phyloP scores from a whole-genome alignment of 768 basidiomycete species.

The Mycena vulgaris region DNA sequence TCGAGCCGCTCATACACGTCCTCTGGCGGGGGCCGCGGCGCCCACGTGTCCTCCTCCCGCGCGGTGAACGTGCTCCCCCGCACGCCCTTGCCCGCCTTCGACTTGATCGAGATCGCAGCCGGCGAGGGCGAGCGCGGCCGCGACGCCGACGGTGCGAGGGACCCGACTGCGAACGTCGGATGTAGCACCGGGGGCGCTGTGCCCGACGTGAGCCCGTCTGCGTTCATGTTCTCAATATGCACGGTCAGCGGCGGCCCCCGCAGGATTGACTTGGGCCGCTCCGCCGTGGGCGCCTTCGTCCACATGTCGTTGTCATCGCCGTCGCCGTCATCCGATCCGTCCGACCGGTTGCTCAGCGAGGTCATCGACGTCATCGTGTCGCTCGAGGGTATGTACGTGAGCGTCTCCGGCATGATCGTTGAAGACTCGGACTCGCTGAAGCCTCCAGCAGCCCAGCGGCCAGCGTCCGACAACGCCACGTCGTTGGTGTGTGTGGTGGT shows the following conservation, averaged over 20 bases:
- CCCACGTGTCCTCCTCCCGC: constrained; percentile 83
- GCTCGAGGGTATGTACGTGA: constrained; percentile 31
- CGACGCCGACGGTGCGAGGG: constrained; percentile 18
- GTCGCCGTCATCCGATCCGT: constrained; percentile 61
- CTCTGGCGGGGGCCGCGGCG: constrained; percentile 91
- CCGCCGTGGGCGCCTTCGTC: constrained; percentile 56
- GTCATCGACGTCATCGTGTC: constrained; percentile 33
- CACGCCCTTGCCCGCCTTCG: constrained; percentile 41
- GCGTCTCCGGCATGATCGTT: constrained; percentile 22
- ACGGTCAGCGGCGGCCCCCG: constrained; percentile 62
- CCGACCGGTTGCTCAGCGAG: constrained; percentile 45
- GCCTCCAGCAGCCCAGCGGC: constrained; percentile 22
- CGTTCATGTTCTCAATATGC: constrained; percentile 54
- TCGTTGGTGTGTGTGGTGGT: constrained; percentile 15
- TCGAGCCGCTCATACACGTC: constrained; percentile 94
- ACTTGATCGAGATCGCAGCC: not conserved
- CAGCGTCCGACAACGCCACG: not conserved
- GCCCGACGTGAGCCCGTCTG: too few species aligned
- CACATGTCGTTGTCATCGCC: constrained; percentile 57
- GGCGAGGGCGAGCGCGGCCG: constrained; percentile 30
- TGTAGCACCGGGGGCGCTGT: constrained; percentile 31
- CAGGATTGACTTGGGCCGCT: constrained; percentile 48
- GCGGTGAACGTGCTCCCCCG: constrained; percentile 75
- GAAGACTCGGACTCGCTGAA: constrained; percentile 12
- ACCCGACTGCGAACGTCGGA: constrained; percentile 35